Base-by-base conservation (phyloP, 345 rosid genomes). In the Sisymbrium irio region DNA sequence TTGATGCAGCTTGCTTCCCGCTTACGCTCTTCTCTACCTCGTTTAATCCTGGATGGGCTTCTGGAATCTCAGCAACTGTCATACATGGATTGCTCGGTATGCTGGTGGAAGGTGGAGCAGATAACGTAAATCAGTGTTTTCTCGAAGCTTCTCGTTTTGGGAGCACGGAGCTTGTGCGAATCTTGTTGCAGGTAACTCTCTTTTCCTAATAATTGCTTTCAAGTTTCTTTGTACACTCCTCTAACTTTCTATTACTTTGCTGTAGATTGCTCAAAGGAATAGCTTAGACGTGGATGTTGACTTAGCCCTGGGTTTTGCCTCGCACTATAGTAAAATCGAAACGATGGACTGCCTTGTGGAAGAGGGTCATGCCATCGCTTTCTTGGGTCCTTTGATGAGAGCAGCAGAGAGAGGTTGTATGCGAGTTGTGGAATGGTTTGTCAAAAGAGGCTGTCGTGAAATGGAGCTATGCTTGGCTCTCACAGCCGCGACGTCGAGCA, bases 61-160 rank as follows among this genome's bases (percentile, higher is more conserved):
- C 93, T 79, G 97, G 99, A 69, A 86, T 87, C 81, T 87, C 95
- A 8, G 97, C 97, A 60, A 83, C 93, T 77, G 89, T 86, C 42
- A 78, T 95, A 57, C 92, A 91, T 75, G 97, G 97, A 33, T 79
- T 95, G 80, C 83, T 95, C 69, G 88, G 93, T 72, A 78, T 95
- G 87, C 72, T 95, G 76, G 99, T 95, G 12, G 97, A 91, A 73
- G 97, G 97, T 6, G 97, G 97, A 14, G 97, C 99, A 7, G 99
- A 95, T 82, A 89, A 92, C 60, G 97, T 95, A 14, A 89, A 92
- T 25, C 97, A 91, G 81, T 91, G 97, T 78, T 95, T 95, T 71
- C 97, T 92, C 66, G 99, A 95, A 82, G 99, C 99, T 79, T 95
- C 99, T 57, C 93, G 97, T 47, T 95, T 95, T 62, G 99, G 99